Percentiles rank a stretch among this genome's conserved stretches.
These are phyloP conservation scores for Marchantia paleacea DNA, from an alignment of 225 moss, liverwort and hornwort genomes.

Conservation along the genomic window DNA sequence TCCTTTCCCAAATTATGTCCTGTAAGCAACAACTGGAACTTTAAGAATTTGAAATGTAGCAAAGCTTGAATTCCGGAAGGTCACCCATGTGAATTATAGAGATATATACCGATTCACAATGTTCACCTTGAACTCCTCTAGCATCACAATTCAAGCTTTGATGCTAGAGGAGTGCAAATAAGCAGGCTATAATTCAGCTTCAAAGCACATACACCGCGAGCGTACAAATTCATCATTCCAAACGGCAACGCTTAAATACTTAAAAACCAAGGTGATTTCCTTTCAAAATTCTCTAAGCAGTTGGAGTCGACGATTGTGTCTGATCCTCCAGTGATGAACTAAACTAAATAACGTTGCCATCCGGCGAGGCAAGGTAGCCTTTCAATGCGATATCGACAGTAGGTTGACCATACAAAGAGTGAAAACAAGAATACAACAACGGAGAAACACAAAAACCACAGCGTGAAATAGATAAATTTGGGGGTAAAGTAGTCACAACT, in stretches of 20 bases:
- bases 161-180: background rate
- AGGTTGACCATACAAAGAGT: background rate
- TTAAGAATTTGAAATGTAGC: background rate
- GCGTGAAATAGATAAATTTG: background rate
- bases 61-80: background rate
- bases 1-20: conserved; percentile 85
- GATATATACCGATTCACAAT: no score
- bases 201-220: background rate
- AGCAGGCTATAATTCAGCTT: background rate
- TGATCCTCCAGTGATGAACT: background rate
- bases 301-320: conserved; percentile 15
- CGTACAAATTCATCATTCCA: background rate
- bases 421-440: background rate
- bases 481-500: conserved; percentile 26
- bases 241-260: no score
- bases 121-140: background rate
- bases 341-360: background rate
- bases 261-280: background rate
- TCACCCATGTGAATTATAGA: no score
- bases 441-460: no score
- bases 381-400: background rate
- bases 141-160: background rate
- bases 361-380: background rate
- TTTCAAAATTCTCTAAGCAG: no score
- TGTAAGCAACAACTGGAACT: conserved; percentile 25